A percentile compares a stretch with the other conserved stretches of the same genome.
These are phyloP conservation scores for Trichosporon inkin DNA, from an alignment of 1,284 basidiomycete species.

Conservation along the genomic window DNA sequence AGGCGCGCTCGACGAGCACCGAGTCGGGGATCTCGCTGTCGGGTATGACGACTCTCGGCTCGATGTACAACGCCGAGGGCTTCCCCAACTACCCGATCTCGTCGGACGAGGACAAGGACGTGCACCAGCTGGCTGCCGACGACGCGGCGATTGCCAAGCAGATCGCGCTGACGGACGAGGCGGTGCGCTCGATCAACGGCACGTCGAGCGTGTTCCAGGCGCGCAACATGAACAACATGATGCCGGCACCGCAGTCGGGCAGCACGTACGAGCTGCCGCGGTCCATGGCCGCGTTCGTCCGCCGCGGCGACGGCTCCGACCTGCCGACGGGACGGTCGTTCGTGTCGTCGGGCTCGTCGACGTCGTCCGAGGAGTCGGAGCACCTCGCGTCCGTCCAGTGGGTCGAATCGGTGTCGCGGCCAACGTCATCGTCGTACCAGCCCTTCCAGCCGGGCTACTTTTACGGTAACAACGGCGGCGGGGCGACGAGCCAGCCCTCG, in stretches of 20 bases:
- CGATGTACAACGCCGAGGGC: slow-evolving; percentile 45
- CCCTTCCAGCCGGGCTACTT: slow-evolving; percentile 9
- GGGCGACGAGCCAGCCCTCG: slow-evolving; percentile 6
- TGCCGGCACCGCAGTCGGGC: slow-evolving; percentile 17
- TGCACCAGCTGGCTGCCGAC: slow-evolving; percentile 21
- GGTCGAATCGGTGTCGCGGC: slow-evolving; percentile 30
- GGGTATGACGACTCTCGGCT: slow-evolving; percentile 32
- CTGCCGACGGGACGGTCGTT: slow-evolving; percentile 20
- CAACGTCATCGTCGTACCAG: slow-evolving; percentile 6
- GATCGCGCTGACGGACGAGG: slow-evolving; percentile 43
- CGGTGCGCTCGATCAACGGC: slow-evolving; percentile 42
- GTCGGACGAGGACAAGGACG: slow-evolving; percentile 20
- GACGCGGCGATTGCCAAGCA: slow-evolving; percentile 26
- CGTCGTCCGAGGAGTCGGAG: slow-evolving; percentile 45
- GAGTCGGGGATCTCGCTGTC: slow-evolving; percentile 32
- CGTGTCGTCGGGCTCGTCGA: slow-evolving; percentile 29
- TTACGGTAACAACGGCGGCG: slow-evolving; percentile 8
- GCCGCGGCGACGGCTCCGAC: slow-evolving; percentile 28
- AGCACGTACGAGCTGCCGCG: slow-evolving; percentile 26
- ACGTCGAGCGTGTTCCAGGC: slow-evolving; percentile 40
- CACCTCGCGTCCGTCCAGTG: slow-evolving; percentile 45
- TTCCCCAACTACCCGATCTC: slow-evolving; percentile 31
- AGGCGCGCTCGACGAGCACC: slow-evolving; percentile 34
- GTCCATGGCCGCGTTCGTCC: slow-evolving; percentile 21
- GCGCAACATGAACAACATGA: slow-evolving; percentile 16